Percentiles rank a stretch among this genome's conserved stretches.
These are phyloP conservation scores for Boletus rufocinnamomeus DNA, from an alignment of 768 basidiomycete genomes.

Conservation along the genomic window DNA sequence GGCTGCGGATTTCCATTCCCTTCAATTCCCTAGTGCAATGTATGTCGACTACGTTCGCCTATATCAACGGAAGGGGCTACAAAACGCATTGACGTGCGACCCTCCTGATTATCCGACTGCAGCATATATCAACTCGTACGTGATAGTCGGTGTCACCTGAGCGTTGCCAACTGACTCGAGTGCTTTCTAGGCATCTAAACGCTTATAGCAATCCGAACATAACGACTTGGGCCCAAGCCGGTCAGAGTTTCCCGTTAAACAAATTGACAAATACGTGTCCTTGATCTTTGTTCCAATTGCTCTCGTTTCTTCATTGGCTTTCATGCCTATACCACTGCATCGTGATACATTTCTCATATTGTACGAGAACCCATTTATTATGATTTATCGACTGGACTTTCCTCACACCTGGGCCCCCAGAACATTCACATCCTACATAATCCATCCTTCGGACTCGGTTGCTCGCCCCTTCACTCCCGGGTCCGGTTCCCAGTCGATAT, in stretches of 20 bases:
- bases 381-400: slow-evolving; percentile 26
- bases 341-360: slow-evolving; percentile 27
- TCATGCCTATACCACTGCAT: slow-evolving; percentile 20
- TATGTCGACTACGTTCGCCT: slow-evolving; percentile 88
- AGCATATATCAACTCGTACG: slow-evolving; percentile 71
- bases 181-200: slow-evolving; percentile 36
- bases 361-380: slow-evolving; percentile 29
- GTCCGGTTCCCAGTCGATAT: slow-evolving; percentile 4
- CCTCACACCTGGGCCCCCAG: slow-evolving; percentile 2
- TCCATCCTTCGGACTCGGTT: background rate
- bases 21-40: slow-evolving; percentile 80
- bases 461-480: background rate
- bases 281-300: slow-evolving; percentile 16
- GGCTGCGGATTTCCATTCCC: slow-evolving; percentile 63
- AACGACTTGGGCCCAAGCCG: slow-evolving; percentile 82
- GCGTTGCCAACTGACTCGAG: slow-evolving; percentile 9
- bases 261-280: slow-evolving; percentile 28
- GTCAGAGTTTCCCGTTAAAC: slow-evolving; percentile 76
- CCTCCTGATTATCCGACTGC: slow-evolving; percentile 78
- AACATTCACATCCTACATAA: slow-evolving; percentile 20
- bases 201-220: slow-evolving; percentile 81
- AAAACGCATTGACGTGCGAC: slow-evolving; percentile 74
- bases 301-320: slow-evolving; percentile 10
- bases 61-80: slow-evolving; percentile 75
- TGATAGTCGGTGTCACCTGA: slow-evolving; percentile 6